Percentiles rank a stretch among this genome's conserved stretches.
Conservation (phyloP, 495 filamentous ascomycete genomes). For the Penicillium manginii region DNA sequence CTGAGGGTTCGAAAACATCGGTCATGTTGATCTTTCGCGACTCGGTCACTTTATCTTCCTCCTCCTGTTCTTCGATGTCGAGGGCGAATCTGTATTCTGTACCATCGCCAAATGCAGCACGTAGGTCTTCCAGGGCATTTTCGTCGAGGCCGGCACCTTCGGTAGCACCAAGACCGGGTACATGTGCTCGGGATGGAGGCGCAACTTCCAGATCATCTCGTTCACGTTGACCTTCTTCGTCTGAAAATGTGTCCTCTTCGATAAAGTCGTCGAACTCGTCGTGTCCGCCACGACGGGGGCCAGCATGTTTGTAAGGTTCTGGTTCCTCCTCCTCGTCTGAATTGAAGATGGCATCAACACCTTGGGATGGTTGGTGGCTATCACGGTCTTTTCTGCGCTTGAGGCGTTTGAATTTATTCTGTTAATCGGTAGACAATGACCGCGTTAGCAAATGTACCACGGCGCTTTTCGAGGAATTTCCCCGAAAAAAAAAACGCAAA, state of each 20-base stretch:
- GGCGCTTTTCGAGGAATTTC: not conserved
- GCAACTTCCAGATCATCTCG: slow-evolving; percentile 88
- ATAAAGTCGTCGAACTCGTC: slow-evolving; percentile 98
- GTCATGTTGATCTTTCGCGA: slow-evolving; percentile 86
- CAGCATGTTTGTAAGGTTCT: slow-evolving; percentile 59
- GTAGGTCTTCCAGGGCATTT: slow-evolving; percentile 91
- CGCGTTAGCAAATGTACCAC: slow-evolving; percentile 2
- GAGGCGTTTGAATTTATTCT: slow-evolving; percentile 93
- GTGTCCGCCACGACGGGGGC: slow-evolving; percentile 55
- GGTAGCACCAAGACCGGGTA: slow-evolving; percentile 58
- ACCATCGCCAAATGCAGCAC: slow-evolving; percentile 91
- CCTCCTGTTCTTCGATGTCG: slow-evolving; percentile 72
- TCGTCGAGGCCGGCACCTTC: slow-evolving; percentile 82
- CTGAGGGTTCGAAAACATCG: slow-evolving; percentile 96
- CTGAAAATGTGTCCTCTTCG: slow-evolving; percentile 90
- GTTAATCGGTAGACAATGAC: slow-evolving; percentile 13
- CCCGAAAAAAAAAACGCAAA: not conserved
- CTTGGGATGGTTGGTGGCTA: slow-evolving; percentile 60
- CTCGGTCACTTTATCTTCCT: slow-evolving; percentile 69
- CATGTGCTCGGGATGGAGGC: slow-evolving; percentile 66
- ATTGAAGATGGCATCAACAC: slow-evolving; percentile 83
- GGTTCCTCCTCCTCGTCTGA: slow-evolving; percentile 88
- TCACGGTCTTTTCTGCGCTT: slow-evolving; percentile 86
- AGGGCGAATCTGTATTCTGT: slow-evolving; percentile 94
- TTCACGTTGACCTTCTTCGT: slow-evolving; percentile 76